phyloP scores from a whole-genome alignment of 2,329 filamentous ascomycete species.

The Amphichorda felina region DNA sequence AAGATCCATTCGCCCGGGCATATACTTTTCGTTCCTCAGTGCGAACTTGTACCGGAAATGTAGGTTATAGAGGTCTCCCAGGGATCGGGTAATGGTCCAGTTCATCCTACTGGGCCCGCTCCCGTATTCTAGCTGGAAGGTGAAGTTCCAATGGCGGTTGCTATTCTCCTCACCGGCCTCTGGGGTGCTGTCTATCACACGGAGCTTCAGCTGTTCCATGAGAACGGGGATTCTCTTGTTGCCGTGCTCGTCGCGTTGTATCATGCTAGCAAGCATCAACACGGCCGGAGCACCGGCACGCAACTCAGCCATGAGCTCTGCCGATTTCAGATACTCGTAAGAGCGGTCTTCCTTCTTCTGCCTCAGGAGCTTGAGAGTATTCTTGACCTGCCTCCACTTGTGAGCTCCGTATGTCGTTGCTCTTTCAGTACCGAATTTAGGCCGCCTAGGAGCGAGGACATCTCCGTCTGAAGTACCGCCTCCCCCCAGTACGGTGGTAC shows the following conservation, averaged over 20 bases:
- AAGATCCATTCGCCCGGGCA: constrained; percentile 52
- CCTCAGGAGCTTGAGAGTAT: constrained; percentile 67
- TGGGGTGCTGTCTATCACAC: constrained; percentile 67
- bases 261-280: constrained; percentile 92
- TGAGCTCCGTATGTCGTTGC: constrained; percentile 65
- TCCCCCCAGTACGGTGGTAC: constrained; percentile 53
- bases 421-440: constrained; percentile 52
- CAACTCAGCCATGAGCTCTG: constrained; percentile 90
- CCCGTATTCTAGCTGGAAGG: constrained; percentile 89
- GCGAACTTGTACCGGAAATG: constrained; percentile 90
- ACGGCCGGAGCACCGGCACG: constrained; percentile 87
- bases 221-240: constrained; percentile 92
- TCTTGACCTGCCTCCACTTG: constrained; percentile 89
- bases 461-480: constrained; percentile 55
- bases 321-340: constrained; percentile 84
- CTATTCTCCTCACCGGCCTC: constrained; percentile 46
- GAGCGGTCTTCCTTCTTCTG: constrained; percentile 79
- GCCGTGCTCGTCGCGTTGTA: constrained; percentile 91
- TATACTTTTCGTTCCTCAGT: constrained; percentile 71
- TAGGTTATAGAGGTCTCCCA: constrained; percentile 83
- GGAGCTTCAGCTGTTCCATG: constrained; percentile 85
- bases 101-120: constrained; percentile 93
- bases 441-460: constrained; percentile 40
- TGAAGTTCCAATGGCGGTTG: constrained; percentile 72
- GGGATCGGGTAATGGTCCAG: constrained; percentile 81